phyloP scores from a whole-genome alignment of 495 filamentous ascomycete species.

The Xylaria curta region DNA sequence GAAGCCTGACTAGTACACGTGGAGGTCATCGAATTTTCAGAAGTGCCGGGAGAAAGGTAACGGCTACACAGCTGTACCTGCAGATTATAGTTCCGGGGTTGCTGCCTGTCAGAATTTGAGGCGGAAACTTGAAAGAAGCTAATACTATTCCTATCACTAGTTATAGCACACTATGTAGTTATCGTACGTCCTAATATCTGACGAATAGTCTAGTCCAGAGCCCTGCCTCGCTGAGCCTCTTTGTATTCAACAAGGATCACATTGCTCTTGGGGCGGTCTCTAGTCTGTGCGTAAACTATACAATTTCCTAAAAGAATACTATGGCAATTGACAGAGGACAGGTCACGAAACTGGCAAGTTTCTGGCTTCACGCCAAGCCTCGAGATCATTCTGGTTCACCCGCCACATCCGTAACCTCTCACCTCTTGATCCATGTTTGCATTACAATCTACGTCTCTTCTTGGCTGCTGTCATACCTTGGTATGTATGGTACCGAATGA shows the following conservation, averaged over 20 bases:
- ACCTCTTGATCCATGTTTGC: neutral
- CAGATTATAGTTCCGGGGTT: neutral
- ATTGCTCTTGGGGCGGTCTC: neutral
- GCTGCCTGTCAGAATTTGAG: neutral
- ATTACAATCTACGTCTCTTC: neutral
- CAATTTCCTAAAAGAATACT: neutral
- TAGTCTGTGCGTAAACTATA: neutral
- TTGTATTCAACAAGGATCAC: no score
- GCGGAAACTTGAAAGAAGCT: constrained; percentile 1
- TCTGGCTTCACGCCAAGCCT: constrained; percentile 17
- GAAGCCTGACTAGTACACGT: neutral
- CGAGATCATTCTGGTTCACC: constrained; percentile 3
- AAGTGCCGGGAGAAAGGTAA: neutral
- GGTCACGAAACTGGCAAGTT: constrained; percentile 10
- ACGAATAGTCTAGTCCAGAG: neutral
- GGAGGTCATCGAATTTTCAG: neutral
- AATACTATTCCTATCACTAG: neutral
- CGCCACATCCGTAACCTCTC: neutral
- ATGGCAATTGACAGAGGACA: neutral
- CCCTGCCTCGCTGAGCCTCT: neutral
- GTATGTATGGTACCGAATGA: neutral
- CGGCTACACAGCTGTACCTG: neutral
- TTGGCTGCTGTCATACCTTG: constrained; percentile 10
- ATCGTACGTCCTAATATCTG: neutral
- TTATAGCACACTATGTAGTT: neutral